Evolutionary conservation across 2,329 filamentous ascomycete genomes (phyloP), one percentile per base, ranked within the genome.

Genomic region (Cyclaneusma minus): DNA sequence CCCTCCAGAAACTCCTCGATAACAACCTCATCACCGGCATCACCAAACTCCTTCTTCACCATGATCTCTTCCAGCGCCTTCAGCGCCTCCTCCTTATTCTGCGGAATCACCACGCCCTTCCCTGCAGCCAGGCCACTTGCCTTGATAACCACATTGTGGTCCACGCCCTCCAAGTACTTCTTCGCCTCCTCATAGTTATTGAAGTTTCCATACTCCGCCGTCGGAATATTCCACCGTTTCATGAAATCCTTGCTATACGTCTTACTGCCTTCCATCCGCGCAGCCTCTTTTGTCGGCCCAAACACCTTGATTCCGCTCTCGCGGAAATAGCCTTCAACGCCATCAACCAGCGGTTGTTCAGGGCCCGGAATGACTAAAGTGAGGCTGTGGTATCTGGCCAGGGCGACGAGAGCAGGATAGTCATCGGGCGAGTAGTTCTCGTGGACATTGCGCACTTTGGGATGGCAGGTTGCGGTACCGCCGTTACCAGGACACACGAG

Each of bases 211-310:
- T 93, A 95, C 20, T 68, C 71, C 10, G 89, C 89, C 1, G 89
- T 95, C 19, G 87, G 85, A 41, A 98, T 92, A 43, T 67, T 66
- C 55, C 92, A 72, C 38, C 76, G 73, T 52, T 79, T 76, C 89
- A 95, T 98, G 48, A 95, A 95, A 52, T 95, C 85, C 51, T 98
- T 98, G 35, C 81, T 84, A 52, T 91, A 95, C 7, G 87, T 81
- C 62, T 98, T 98, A 57, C 81, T 91, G 33, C 89, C 89, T 55
- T 98, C 89, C 67, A 98, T 82, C 22, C 69, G 68, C 11, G 89
- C 85, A 13, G 89, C 87, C 25, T 71, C 70, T 54, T 79, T 73
- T 30, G 74, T 79, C 4, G 89, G 89, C 2, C 87, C 89, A 46
- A 94, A 95, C 45, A 94, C 94, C 40, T 69, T 66, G 47, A 93